Evolutionary conservation across 169 alveolate genomes (phyloP), one percentile per base, ranked within the genome.

Genomic region (Eimeria necatrix): DNA sequence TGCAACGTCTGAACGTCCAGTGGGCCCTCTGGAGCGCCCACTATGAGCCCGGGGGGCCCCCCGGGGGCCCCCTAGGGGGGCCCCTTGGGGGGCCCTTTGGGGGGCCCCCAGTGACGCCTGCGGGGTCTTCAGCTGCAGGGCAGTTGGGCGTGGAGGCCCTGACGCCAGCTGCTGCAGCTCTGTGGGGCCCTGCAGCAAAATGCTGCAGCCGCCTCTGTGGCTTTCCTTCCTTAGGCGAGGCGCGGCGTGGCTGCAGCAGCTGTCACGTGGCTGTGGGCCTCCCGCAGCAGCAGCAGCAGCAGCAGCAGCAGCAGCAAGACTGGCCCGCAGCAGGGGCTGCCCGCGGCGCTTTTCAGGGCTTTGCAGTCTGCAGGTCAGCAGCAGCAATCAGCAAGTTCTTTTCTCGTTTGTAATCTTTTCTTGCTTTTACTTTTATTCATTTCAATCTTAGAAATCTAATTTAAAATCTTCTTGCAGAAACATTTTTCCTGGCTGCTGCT

Each of bases 1-100:
- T 74, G 24, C 60, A 74, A 53, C 59, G 85, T 9, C 59, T 74
- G 32, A 26, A 74, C 12, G 85, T 74, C 56, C 56, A 46, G 32
- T 74, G 85, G 85, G 85, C 85, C 56, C 60, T 74, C 4, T 74
- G 85, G 85, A 74, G 32, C 32, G 56, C 5, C 32, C 59, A n/a
- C n/a, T n/a, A n/a, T n/a, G n/a, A n/a, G n/a, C 78, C 26, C 78
- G 16, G 12, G 12, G 78, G 41, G 49, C 48, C 46, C 46, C 2
- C 78, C 26, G 3, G 78, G 78, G 78, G 78, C 78, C 41, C 48
- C 78, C 7, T 4, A 4, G 24, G 73, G 6, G n/a, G n/a, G n/a
- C n/a, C n/a, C n/a, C n/a, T n/a, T n/a, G n/a, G n/a, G n/a, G n/a
- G n/a, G n/a, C n/a, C n/a, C n/a, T n/a, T n/a, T n/a, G n/a, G 4